Conservation (phyloP, 352 stramenopile genomes). For the Blastocystis sp. region DNA sequence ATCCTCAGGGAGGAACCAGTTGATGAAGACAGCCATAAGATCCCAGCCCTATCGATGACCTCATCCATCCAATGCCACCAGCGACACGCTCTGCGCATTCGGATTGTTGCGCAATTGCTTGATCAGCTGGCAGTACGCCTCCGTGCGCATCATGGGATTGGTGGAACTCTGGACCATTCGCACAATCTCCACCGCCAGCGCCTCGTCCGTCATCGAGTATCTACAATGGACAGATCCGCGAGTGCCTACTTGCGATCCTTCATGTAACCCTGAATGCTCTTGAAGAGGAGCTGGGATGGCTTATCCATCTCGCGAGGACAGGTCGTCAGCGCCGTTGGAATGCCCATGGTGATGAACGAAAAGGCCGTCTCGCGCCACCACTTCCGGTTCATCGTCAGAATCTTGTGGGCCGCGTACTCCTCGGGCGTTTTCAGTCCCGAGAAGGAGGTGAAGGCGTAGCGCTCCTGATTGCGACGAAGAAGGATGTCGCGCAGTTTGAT, state of each 20-base stretch:
- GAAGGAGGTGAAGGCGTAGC: slow-evolving; percentile 48
- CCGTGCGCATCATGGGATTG: slow-evolving; percentile 60
- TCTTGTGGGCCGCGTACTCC: slow-evolving; percentile 56
- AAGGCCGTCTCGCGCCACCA: slow-evolving; percentile 46
- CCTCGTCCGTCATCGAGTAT: slow-evolving; percentile 55
- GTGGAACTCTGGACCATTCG: slow-evolving; percentile 42
- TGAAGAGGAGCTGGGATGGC: slow-evolving; percentile 64
- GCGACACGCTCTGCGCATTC: slow-evolving; percentile 49
- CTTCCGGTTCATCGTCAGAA: slow-evolving; percentile 34
- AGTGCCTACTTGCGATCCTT: slow-evolving; percentile 62
- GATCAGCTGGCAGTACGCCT: slow-evolving; percentile 66
- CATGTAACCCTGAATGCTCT: slow-evolving; percentile 66
- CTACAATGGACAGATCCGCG: neutral
- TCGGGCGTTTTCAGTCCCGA: slow-evolving; percentile 55
- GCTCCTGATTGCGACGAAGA: slow-evolving; percentile 42
- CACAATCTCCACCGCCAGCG: slow-evolving; percentile 62
- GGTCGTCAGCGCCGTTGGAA: slow-evolving; percentile 49
- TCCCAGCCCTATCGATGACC: slow-evolving; percentile 62
- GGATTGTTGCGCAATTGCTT: slow-evolving; percentile 67
- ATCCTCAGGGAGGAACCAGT: slow-evolving; percentile 63
- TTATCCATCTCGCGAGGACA: slow-evolving; percentile 57
- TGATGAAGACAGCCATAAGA: slow-evolving; percentile 62
- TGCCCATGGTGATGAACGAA: slow-evolving; percentile 42
- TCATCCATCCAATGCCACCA: neutral
- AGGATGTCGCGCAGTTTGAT: slow-evolving; percentile 58